A percentile compares a stretch with the other conserved stretches of the same genome.
Evolutionary conservation across 768 basidiomycete genomes (phyloP).

Genomic region (Suillus discolor): DNA sequence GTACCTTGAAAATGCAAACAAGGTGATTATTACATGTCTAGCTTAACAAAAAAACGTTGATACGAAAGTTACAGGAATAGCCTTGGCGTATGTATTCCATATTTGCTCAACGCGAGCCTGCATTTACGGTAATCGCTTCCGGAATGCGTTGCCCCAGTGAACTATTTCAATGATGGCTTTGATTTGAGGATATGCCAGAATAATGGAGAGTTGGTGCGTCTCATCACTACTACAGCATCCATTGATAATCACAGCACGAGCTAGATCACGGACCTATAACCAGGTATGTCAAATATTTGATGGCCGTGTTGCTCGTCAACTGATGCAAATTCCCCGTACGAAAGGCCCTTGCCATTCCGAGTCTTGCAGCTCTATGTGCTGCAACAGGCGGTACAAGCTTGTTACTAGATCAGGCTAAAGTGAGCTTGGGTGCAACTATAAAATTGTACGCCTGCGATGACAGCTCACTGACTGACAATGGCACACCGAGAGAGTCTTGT

Average conservation of each 20-base stretch:
- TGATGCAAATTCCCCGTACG: neutral
- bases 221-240: neutral
- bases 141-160: constrained; percentile 32
- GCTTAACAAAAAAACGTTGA: neutral
- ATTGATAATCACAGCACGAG: neutral
- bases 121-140: constrained; percentile 24
- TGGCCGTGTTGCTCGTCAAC: neutral
- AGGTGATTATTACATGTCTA: constrained; percentile 28
- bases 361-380: constrained; percentile 47
- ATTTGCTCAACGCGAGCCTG: neutral
- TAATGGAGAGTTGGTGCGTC: constrained; percentile 23
- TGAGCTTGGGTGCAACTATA: constrained; percentile 55
- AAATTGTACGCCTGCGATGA: neutral
- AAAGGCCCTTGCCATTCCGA: constrained; percentile 58
- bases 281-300: constrained; percentile 38
- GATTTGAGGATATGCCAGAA: constrained; percentile 27
- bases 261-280: constrained; percentile 63
- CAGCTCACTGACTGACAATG: constrained; percentile 37
- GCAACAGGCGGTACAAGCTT: constrained; percentile 41
- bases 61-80: constrained; percentile 20
- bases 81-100: constrained; percentile 28
- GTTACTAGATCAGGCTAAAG: constrained; percentile 47
- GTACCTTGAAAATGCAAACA: constrained; percentile 52
- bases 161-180: constrained; percentile 33
- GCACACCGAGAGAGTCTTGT: constrained; percentile 54